These are phyloP conservation scores for Lasiodiplodia hormozganensis DNA, from an alignment of 2,329 filamentous ascomycete species.

Conservation along the genomic window DNA sequence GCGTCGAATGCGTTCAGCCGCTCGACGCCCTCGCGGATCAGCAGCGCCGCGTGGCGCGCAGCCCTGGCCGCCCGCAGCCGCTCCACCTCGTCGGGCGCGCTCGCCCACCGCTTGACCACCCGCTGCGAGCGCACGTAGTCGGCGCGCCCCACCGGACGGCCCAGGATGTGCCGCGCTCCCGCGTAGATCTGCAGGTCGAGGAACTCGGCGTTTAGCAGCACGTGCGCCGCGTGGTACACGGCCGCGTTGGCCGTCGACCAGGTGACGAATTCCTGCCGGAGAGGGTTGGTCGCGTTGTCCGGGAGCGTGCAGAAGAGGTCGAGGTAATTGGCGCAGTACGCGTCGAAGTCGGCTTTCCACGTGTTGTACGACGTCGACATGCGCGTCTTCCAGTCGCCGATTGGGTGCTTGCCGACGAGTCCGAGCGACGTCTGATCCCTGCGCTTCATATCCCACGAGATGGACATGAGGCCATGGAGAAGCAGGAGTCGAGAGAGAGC, in stretches of 20 bases:
- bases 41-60: conserved; percentile 61
- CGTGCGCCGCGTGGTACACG: conserved; percentile 65
- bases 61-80: conserved; percentile 49
- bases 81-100: conserved; percentile 34
- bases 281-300: conserved; percentile 32
- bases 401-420: not conserved
- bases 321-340: conserved; percentile 52
- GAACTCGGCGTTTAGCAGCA: conserved; percentile 65
- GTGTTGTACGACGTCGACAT: conserved; percentile 61
- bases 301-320: conserved; percentile 19
- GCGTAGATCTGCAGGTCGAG: conserved; percentile 69
- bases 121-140: conserved; percentile 61
- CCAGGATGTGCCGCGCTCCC: conserved; percentile 65
- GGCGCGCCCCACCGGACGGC: conserved; percentile 57
- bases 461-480: conserved; percentile 68
- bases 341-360: conserved; percentile 66
- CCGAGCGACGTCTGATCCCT: conserved; percentile 66
- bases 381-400: conserved; percentile 59
- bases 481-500: conserved; percentile 61
- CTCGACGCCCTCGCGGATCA: conserved; percentile 59
- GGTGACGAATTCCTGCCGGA: conserved; percentile 51
- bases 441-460: conserved; percentile 67
- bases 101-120: conserved; percentile 60
- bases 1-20: conserved; percentile 60
- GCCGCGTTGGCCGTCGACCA: conserved; percentile 60